Conservation (phyloP, 306 rosid genomes). For the Ammopiptanthus mongolicus region DNA sequence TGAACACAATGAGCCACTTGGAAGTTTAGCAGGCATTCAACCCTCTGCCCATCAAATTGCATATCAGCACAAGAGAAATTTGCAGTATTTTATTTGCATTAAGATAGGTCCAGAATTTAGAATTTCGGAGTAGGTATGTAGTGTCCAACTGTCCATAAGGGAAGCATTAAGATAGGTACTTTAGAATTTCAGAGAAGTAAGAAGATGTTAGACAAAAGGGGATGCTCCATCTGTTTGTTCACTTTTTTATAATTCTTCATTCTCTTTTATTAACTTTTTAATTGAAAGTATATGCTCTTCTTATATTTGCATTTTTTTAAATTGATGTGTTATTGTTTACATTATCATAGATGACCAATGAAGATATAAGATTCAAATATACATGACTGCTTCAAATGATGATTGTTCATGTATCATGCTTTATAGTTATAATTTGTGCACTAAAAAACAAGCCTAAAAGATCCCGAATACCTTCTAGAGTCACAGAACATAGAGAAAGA, state of each 20-base stretch:
- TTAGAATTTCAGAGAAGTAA: background rate
- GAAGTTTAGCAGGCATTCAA: conserved; percentile 24
- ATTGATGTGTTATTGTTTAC: too few species aligned
- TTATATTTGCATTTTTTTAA: too few species aligned
- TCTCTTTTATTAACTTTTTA: too few species aligned
- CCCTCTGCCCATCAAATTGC: conserved; percentile 39
- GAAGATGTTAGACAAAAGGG: background rate
- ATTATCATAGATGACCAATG: too few species aligned
- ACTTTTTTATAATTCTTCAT: too few species aligned
- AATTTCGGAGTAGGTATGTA: background rate
- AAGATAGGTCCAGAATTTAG: too few species aligned
- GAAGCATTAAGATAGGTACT: background rate
- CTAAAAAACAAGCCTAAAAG: background rate
- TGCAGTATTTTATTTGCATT: background rate
- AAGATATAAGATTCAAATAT: background rate
- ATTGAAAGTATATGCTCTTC: too few species aligned
- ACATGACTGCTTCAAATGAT: background rate
- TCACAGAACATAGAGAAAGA: background rate
- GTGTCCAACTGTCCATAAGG: background rate
- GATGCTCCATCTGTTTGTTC: background rate
- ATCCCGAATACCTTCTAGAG: background rate
- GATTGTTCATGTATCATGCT: too few species aligned
- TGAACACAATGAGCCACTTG: background rate
- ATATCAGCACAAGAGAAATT: conserved; percentile 7
- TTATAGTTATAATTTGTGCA: background rate